Evolutionary conservation across 2,329 filamentous ascomycete genomes (phyloP).

Genomic region (Penicillium aurantiogriseum): DNA sequence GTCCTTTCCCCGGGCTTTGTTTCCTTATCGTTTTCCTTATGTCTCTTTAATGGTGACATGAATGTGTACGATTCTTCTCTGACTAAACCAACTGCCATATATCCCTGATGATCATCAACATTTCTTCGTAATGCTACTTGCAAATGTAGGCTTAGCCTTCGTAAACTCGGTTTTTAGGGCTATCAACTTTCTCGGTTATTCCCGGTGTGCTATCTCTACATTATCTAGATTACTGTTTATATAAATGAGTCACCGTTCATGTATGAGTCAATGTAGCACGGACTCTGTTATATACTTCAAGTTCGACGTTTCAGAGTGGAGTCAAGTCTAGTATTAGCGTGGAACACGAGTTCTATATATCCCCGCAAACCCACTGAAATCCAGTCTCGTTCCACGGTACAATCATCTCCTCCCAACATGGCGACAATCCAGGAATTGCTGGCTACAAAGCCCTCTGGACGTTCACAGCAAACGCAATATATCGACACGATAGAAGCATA

Average conservation of each 20-base stretch:
- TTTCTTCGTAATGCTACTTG: background rate
- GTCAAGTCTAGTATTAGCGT: background rate
- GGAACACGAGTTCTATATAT: background rate
- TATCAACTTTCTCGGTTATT: background rate
- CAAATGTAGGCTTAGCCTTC: background rate
- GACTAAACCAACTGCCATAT: conserved; percentile 8
- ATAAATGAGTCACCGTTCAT: background rate
- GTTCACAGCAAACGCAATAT: conserved; percentile 25
- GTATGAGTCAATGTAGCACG: background rate
- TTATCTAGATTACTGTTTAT: too few relatives aligned
- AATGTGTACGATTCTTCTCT: conserved; percentile 25
- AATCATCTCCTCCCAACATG: conserved; percentile 8
- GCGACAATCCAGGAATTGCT: conserved; percentile 24
- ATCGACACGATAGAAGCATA: conserved; percentile 39
- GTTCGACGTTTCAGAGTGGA: background rate
- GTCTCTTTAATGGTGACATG: conserved; percentile 31
- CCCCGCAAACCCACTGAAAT: background rate
- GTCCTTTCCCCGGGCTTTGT: conserved; percentile 8
- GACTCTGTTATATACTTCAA: background rate
- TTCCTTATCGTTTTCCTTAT: conserved; percentile 11
- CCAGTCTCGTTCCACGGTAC: background rate
- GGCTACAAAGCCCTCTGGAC: background rate
- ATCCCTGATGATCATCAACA: conserved; percentile 1
- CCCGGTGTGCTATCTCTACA: background rate
- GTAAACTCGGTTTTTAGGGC: background rate